Conservation (phyloP, 495 filamentous ascomycete genomes). For the Penicillium goetzii region DNA sequence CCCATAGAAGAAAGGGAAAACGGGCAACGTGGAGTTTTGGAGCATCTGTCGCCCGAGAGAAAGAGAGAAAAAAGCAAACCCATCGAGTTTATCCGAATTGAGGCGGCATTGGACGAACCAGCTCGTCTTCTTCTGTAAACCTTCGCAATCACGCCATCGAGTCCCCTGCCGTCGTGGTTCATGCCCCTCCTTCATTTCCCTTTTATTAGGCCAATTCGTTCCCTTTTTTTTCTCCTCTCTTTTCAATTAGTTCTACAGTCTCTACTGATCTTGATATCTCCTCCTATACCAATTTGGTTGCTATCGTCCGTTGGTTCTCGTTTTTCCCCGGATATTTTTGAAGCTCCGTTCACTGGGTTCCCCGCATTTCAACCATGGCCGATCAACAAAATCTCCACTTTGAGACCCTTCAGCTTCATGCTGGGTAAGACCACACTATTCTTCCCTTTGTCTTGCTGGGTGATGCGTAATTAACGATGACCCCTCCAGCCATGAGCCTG, state of each 20-base stretch:
- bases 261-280: not conserved
- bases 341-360: conserved; percentile 1
- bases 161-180: conserved; percentile 8
- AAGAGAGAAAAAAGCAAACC: not conserved
- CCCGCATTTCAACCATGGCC: conserved; percentile 36
- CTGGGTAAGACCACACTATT: conserved; percentile 65
- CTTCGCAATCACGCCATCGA: conserved; percentile 24
- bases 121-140: conserved; percentile 2
- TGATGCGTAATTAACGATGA: conserved; percentile 6
- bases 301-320: not conserved
- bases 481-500: conserved; percentile 72
- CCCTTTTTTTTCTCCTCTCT: not conserved
- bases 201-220: not conserved
- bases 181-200: conserved; percentile 2
- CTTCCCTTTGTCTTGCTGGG: not conserved
- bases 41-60: not conserved
- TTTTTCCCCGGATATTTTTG: not conserved
- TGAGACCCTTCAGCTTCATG: conserved; percentile 96
- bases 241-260: not conserved
- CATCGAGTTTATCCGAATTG: not conserved
- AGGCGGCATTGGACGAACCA: not conserved
- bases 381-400: conserved; percentile 55
- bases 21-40: not conserved
- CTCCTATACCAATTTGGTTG: not conserved
- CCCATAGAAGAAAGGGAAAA: not conserved